Evolutionary conservation across 2,329 filamentous ascomycete species (phyloP).

Genomic region (Calonectria pseudoreteaudii): DNA sequence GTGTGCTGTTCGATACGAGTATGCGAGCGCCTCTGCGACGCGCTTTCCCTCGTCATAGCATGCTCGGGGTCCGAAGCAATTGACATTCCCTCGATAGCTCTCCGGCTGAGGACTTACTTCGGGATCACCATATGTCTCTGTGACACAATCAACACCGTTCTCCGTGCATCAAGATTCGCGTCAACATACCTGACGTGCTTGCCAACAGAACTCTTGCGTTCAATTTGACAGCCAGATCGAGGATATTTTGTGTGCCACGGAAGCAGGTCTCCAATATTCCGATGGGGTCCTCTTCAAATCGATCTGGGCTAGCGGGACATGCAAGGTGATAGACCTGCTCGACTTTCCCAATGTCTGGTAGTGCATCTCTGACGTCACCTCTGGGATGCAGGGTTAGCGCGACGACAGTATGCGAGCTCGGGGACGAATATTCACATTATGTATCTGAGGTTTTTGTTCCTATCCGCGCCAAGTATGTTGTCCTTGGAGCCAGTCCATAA

Average conservation of each 20-base stretch:
- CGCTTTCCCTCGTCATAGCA: conserved; percentile 58
- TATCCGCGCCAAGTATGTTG: conserved; percentile 22
- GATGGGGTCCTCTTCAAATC: conserved; percentile 33
- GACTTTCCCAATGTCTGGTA: conserved; percentile 27
- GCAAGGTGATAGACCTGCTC: conserved; percentile 38
- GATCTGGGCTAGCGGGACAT: conserved; percentile 30
- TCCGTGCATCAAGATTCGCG: rapidly evolving
- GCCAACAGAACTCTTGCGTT: conserved; percentile 32
- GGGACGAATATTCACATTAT: background rate
- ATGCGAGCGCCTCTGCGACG: conserved; percentile 52
- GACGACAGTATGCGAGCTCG: background rate
- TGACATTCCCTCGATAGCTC: conserved; percentile 54
- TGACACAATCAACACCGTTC: background rate
- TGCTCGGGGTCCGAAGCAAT: conserved; percentile 53
- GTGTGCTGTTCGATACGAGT: conserved; percentile 38
- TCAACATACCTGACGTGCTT: conserved; percentile 29
- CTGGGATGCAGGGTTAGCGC: background rate
- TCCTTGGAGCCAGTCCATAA: conserved; percentile 33
- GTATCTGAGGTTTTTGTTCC: conserved; percentile 25
- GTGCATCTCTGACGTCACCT: conserved; percentile 30
- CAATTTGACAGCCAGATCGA: conserved; percentile 32
- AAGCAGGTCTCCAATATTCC: conserved; percentile 38
- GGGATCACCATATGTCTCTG: conserved; percentile 35
- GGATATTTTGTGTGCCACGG: conserved; percentile 27
- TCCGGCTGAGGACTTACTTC: conserved; percentile 30